Evolutionary conservation across 305 asterid species (phyloP).

Genomic region (Nicotiana rustica): DNA sequence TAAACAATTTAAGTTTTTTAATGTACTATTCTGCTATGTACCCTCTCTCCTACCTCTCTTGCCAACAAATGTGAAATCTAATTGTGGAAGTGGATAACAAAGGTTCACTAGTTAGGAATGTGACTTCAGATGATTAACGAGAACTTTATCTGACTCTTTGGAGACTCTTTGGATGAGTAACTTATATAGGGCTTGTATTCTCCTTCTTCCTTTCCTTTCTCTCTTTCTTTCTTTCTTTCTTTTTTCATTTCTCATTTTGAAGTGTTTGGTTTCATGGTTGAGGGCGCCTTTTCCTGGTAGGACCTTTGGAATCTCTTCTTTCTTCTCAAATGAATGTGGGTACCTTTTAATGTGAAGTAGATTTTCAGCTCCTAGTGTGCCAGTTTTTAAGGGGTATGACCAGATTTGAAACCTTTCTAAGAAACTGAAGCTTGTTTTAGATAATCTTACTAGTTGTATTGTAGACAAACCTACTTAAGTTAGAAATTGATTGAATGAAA

Average conservation of each 20-base stretch:
- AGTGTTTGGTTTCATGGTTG: background rate
- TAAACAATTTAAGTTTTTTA: too few species aligned
- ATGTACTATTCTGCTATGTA: too few species aligned
- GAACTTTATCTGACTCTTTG: background rate
- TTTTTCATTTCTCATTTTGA: background rate
- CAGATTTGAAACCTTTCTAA: background rate
- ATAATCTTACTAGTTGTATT: background rate
- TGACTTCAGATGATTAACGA: background rate
- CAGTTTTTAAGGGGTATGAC: background rate
- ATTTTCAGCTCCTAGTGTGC: background rate
- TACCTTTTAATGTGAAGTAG: background rate
- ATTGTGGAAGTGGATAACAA: background rate
- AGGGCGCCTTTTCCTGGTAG: background rate
- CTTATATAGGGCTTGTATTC: background rate
- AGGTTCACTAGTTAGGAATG: background rate
- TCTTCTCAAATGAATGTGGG: background rate
- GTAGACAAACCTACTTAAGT: background rate
- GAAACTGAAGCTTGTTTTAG: background rate
- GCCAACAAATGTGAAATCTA: background rate
- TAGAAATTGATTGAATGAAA: background rate
- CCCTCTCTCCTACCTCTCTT: too few species aligned
- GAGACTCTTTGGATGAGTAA: background rate
- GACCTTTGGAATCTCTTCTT: too few species aligned
- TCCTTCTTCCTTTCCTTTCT: background rate
- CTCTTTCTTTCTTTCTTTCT: background rate